Base-by-base conservation (phyloP, 116 monocot genomes). In the Zostera marina region DNA sequence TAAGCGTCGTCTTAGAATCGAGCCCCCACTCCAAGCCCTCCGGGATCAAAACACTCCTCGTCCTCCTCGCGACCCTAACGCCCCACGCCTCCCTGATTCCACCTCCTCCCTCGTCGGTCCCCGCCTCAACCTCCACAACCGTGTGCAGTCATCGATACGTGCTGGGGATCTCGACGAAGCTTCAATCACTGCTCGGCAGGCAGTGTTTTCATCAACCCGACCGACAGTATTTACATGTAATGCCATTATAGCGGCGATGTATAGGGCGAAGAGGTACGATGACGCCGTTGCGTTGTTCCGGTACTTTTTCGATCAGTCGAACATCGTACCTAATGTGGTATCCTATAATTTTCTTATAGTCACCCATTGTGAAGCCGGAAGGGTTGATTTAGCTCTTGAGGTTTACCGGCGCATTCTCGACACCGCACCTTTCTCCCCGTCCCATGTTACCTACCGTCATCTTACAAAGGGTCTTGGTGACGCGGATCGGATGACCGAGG, bases 181-280 rank as follows among this genome's bases (percentile, higher is more conserved):
- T 59, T 82, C 92, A 57, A 39, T 53, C n/a, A 58, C 62, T 25
- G 86, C 92, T 14, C 80, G 86, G 54, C 73, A 76, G 24, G 75
- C 92, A 6, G 92, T 91, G 41, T 82, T 82, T 75, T 85, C 85
- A 19, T 70, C 70, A 49, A 53, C 54, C 32, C 74, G 91, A 9
- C 91, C 85, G 53, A 91, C 91, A 17, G 91, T 91, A 32, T 91
- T 91, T 77, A 85, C 91, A 69, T 91, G 91, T 68, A 91, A 91
- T 61, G 91, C 91, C 41, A 56, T 85, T 52, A 65, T 68, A 23
- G 91, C 79, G 4, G 56, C 91, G 60, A 79, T 84, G 81, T 72
- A 66, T 42, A 71, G 85, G 17, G 65, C 71, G 43, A 14, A 61
- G 49, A 76, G 91, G 47, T 70, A 67, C 14, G 78, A 84, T 26